Evolutionary conservation across 1,284 basidiomycete genomes (phyloP).

Genomic region (Tremellales sp.): DNA sequence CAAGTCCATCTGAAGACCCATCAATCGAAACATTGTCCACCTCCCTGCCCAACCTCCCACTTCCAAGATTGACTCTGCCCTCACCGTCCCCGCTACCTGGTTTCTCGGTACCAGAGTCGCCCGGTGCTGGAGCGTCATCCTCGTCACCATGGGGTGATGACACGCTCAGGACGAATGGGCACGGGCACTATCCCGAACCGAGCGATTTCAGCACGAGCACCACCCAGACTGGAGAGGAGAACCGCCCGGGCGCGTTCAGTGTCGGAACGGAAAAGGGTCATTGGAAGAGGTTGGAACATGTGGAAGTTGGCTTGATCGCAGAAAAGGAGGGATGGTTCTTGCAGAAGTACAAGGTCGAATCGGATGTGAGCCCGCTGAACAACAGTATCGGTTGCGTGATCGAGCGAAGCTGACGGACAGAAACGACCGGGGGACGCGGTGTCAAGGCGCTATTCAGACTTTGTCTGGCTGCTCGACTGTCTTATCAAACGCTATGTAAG

Average conservation of each 20-base stretch:
- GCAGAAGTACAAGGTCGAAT: constrained; percentile 73
- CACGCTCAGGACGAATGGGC: constrained; percentile 11
- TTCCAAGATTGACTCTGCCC: constrained; percentile 54
- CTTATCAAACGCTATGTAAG: constrained; percentile 55
- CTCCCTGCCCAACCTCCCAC: constrained; percentile 65
- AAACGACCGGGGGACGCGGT: constrained; percentile 41
- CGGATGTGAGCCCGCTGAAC: constrained; percentile 60
- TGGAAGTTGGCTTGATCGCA: constrained; percentile 61
- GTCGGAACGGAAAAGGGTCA: constrained; percentile 53
- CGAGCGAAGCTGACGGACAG: constrained; percentile 5
- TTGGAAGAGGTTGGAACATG: constrained; percentile 75
- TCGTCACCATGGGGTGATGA: constrained; percentile 43
- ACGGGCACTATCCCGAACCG: not conserved
- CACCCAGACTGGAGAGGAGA: constrained; percentile 12
- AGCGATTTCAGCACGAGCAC: not conserved
- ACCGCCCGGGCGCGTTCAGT: constrained; percentile 7
- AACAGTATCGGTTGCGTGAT: not conserved
- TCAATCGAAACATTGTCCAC: constrained; percentile 77
- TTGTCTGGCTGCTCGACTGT: constrained; percentile 80
- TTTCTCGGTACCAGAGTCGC: not conserved
- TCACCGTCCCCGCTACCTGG: constrained; percentile 3
- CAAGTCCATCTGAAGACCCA: constrained; percentile 10
- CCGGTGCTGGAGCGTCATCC: not conserved
- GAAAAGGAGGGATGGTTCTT: constrained; percentile 81
- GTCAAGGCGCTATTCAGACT: constrained; percentile 71